Conservation (phyloP, 495 filamentous ascomycete genomes). For the Talaromyces stipitatus region DNA sequence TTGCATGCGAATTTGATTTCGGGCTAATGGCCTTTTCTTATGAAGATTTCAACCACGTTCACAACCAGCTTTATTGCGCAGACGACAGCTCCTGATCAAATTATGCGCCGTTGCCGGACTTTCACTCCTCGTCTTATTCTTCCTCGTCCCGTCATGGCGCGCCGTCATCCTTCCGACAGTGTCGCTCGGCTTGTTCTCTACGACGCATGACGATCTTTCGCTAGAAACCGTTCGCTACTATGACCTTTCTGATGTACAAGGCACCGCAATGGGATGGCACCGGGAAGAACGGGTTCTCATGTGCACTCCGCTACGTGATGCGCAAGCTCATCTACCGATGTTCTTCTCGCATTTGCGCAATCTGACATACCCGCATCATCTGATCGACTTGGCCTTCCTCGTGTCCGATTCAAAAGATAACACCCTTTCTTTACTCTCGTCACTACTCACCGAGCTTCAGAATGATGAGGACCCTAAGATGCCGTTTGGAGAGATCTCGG, state of each 20-base stretch:
- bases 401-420: slow-evolving; percentile 96
- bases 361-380: slow-evolving; percentile 93
- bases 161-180: slow-evolving; percentile 53
- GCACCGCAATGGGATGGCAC: slow-evolving; percentile 87
- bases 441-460: slow-evolving; percentile 74
- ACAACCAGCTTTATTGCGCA: slow-evolving; percentile 63
- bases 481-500: slow-evolving; percentile 92
- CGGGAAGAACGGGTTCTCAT: slow-evolving; percentile 90
- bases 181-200: slow-evolving; percentile 64
- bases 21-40: slow-evolving; percentile 5
- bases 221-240: slow-evolving; percentile 95
- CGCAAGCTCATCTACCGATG: slow-evolving; percentile 89
- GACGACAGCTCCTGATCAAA: slow-evolving; percentile 65
- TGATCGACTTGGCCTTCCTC: slow-evolving; percentile 93
- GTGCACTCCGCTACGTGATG: slow-evolving; percentile 91
- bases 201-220: slow-evolving; percentile 57
- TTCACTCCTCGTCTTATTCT: slow-evolving; percentile 56
- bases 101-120: slow-evolving; percentile 45
- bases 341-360: slow-evolving; percentile 96
- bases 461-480: slow-evolving; percentile 64
- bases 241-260: slow-evolving; percentile 84
- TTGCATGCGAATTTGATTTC: slow-evolving; percentile 1
- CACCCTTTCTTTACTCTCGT: slow-evolving; percentile 67
- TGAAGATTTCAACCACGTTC: slow-evolving; percentile 81
- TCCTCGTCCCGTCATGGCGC: slow-evolving; percentile 61